Percentiles rank a stretch among this genome's conserved stretches.
These are phyloP conservation scores for Amaranthus palmeri DNA, from an alignment of 148 eudicot genomes.

Conservation along the genomic window DNA sequence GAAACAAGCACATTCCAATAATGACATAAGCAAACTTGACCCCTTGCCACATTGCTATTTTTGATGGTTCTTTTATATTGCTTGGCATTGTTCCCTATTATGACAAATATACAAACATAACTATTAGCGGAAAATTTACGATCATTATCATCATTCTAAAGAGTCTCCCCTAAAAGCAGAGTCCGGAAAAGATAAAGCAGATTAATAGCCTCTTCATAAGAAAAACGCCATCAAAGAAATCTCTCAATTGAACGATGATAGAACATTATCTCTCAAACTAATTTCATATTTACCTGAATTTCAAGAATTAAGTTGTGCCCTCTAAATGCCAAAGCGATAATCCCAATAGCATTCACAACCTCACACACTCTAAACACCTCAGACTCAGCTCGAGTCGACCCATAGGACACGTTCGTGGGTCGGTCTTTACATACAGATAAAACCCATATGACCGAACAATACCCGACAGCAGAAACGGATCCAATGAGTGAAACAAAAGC, in stretches of 20 bases:
- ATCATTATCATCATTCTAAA: neutral
- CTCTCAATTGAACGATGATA: too few species aligned
- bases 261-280: too few species aligned
- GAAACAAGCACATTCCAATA: constrained; percentile 66
- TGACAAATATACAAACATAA: neutral
- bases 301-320: constrained; percentile 85
- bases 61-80: constrained; percentile 51
- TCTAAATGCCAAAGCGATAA: constrained; percentile 67
- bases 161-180: too few species aligned
- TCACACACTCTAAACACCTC: constrained; percentile 31
- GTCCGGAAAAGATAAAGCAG: too few species aligned
- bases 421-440: constrained; percentile 43
- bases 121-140: neutral
- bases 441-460: constrained; percentile 62
- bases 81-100: constrained; percentile 82
- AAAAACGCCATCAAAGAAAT: too few species aligned
- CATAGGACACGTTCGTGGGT: constrained; percentile 30
- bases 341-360: constrained; percentile 58
- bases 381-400: constrained; percentile 23
- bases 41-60: constrained; percentile 78
- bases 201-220: too few species aligned
- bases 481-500: constrained; percentile 73
- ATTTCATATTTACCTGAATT: constrained; percentile 50
- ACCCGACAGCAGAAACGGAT: constrained; percentile 50
- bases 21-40: constrained; percentile 58